A percentile compares a stretch with the other conserved stretches of the same genome.
Conservation (phyloP, 495 filamentous ascomycete genomes). For the Penicillium waksmanii region DNA sequence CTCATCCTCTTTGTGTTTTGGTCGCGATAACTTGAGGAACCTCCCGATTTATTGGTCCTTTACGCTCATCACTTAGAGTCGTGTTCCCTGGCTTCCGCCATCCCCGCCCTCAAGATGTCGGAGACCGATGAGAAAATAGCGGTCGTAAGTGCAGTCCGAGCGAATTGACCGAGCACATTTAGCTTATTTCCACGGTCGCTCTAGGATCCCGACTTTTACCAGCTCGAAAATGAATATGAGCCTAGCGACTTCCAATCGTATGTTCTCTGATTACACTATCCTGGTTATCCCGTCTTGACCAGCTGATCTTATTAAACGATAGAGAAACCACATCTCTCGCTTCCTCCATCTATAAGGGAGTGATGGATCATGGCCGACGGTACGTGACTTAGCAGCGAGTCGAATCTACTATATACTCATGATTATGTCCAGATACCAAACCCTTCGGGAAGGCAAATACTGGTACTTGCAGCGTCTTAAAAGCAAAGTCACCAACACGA, state of each 20-base stretch:
- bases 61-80: neutral
- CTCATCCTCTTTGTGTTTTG: neutral
- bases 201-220: constrained; percentile 6
- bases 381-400: neutral
- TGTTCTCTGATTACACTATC: neutral
- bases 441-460: constrained; percentile 3
- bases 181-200: neutral
- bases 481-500: neutral
- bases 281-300: neutral
- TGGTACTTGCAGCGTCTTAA: neutral
- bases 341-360: neutral
- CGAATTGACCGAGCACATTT: neutral
- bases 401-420: neutral
- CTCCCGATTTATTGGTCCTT: neutral
- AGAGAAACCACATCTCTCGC: neutral
- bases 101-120: neutral
- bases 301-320: neutral
- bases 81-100: neutral
- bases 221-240: neutral
- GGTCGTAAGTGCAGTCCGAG: constrained; percentile 1
- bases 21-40: neutral
- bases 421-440: neutral
- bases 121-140: constrained; percentile 1
- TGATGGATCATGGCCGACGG: constrained; percentile 2
- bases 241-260: constrained; percentile 7